Conservation (phyloP, 768 basidiomycete species). For the Russula olivacea region DNA sequence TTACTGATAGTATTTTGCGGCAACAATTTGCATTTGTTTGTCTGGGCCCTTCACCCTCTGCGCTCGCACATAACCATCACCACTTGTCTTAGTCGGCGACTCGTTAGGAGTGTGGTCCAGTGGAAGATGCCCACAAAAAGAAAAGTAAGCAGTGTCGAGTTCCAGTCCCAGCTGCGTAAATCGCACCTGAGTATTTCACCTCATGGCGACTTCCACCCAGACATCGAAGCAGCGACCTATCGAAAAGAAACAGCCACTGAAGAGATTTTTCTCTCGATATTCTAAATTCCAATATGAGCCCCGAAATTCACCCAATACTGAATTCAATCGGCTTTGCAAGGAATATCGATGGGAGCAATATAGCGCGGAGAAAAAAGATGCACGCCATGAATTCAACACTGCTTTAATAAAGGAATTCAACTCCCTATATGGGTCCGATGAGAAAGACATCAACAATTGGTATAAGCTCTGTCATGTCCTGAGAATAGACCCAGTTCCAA, state of each 20-base stretch:
- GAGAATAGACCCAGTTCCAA: conserved; percentile 21
- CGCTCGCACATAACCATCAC: no score
- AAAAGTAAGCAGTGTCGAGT: no score
- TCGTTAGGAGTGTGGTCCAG: no score
- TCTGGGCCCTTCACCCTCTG: no score
- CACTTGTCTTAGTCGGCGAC: no score
- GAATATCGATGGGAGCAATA: neutral
- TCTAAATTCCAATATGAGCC: conserved; percentile 18
- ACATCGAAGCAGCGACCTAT: neutral
- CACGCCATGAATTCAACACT: neutral
- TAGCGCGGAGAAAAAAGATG: neutral
- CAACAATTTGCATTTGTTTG: no score
- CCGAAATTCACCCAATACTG: neutral
- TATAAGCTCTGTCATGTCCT: conserved; percentile 22
- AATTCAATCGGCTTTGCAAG: conserved; percentile 21
- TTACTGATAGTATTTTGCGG: no score
- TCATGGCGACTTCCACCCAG: no score
- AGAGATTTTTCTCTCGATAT: conserved; percentile 23
- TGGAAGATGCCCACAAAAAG: no score
- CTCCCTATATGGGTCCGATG: conserved; percentile 23
- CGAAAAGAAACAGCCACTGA: conserved; percentile 3
- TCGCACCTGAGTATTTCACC: no score
- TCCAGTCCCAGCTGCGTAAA: no score
- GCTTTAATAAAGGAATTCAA: conserved; percentile 25
- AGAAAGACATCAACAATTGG: conserved; percentile 22